Evolutionary conservation across 1,139 yeast species (phyloP).

Genomic region (Blastobotrys capitulatus): DNA sequence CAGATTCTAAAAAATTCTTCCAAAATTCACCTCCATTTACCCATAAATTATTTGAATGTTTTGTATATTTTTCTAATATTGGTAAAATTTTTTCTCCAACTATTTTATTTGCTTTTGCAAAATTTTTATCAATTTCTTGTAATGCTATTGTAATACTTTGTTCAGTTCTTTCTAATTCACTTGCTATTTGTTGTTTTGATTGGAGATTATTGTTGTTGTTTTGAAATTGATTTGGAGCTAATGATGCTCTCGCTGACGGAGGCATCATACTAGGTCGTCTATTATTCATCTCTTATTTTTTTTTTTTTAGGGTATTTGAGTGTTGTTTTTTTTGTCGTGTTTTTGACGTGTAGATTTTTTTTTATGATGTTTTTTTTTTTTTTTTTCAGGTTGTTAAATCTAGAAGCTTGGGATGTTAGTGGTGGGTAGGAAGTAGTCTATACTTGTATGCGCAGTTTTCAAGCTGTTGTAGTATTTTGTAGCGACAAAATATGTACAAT

Average conservation of each 20-base stretch:
- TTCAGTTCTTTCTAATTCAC: conserved; percentile 67
- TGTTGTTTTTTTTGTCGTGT: too few relatives aligned
- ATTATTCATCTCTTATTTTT: neutral
- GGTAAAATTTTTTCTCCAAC: conserved; percentile 61
- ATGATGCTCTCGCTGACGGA: conserved; percentile 11
- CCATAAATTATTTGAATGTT: conserved; percentile 53
- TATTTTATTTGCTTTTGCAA: conserved; percentile 57
- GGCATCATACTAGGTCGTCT: conserved; percentile 14
- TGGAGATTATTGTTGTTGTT: neutral
- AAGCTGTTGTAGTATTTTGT: too few relatives aligned
- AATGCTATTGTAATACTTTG: conserved; percentile 74
- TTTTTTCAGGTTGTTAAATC: too few relatives aligned
- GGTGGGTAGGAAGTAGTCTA: too few relatives aligned
- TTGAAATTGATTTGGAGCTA: conserved; percentile 5
- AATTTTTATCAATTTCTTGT: conserved; percentile 73
- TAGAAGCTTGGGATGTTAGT: too few relatives aligned
- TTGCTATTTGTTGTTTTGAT: conserved; percentile 25
- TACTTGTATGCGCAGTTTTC: too few relatives aligned
- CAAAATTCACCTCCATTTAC: conserved; percentile 50
- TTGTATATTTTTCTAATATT: conserved; percentile 52
- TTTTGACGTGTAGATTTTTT: too few relatives aligned
- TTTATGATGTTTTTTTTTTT: too few relatives aligned
- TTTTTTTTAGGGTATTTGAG: neutral
- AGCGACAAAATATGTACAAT: too few relatives aligned
- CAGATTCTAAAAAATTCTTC: conserved; percentile 70